Base-by-base conservation (phyloP, 2,329 filamentous ascomycete species). In the Neophaeococcomyces mojaviensis region DNA sequence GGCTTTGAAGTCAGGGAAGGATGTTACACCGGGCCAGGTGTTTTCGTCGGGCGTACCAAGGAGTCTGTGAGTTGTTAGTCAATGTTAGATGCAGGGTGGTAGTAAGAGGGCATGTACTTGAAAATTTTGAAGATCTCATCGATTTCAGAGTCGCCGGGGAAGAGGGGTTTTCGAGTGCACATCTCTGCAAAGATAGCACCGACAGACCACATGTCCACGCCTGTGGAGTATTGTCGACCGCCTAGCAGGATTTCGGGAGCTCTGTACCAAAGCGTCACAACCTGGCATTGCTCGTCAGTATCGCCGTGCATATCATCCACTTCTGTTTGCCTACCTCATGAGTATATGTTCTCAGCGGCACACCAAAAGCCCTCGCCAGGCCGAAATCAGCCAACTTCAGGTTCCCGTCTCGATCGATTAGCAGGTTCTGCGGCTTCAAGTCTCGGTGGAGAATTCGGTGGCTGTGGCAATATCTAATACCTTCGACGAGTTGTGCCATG, bases 121-220 rank as follows among this genome's bases (percentile, higher is more conserved):
- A 95, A 95, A 63, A 84, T 94, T 71, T 90, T 92, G 76, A 94
- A 94, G 61, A 94, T 94, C 67, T 94, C 87, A 61, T 94, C 87
- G 67, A 94, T 94, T 63, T 94, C 87, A 4, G 86, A 92, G 64
- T 95, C 88, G 48, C 88, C 88, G 10, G 88, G 88, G 72, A 95
- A 95, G 35, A 95, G 74, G 4, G 88, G 88, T 69, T 94, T 94
- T 59, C 87, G 80, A 1, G 88, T 95, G 68, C 87, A 94, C 89
- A 95, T 95, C 68, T 95, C 88, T 8, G 89, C 88, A 65, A 95
- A 94, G 66, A 95, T 95, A 66, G 88, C 92, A 51, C 88, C 88
- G 40, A 89, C 82, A 26, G 86, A 92, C 88, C 88, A 95, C 86
- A 95, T 95, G 61, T 95, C 88, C 34, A 95, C 88, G 47, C 88